Evolutionary conservation across 345 rosid species (phyloP).

Genomic region (Schrenkiella parvula): DNA sequence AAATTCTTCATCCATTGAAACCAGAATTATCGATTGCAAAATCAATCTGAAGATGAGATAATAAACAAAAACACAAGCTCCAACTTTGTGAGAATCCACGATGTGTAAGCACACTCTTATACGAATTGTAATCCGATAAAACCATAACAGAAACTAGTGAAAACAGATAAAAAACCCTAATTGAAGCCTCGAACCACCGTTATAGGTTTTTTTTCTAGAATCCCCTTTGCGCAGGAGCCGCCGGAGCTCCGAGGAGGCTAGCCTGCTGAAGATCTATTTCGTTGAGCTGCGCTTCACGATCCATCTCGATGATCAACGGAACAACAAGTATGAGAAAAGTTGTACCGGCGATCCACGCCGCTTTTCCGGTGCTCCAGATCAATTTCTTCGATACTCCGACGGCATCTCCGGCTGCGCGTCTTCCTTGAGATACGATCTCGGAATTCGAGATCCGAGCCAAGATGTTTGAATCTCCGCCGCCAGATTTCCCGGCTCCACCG

Average conservation of each 20-base stretch:
- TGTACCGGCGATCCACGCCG: slow-evolving; percentile 80
- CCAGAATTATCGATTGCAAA: not conserved
- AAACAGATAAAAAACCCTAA: not conserved
- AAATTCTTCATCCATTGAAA: not conserved
- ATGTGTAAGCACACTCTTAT: slow-evolving; percentile 15
- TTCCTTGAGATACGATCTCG: slow-evolving; percentile 36
- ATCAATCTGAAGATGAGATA: not conserved
- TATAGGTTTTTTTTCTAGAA: not conserved
- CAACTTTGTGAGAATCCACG: slow-evolving; percentile 1
- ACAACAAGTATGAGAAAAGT: slow-evolving; percentile 62
- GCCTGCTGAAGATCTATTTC: slow-evolving; percentile 67
- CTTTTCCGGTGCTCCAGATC: slow-evolving; percentile 74
- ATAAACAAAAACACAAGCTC: not conserved
- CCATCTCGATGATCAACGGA: slow-evolving; percentile 73
- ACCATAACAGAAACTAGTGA: not conserved
- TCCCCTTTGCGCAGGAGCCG: slow-evolving; percentile 26
- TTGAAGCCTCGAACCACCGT: not conserved
- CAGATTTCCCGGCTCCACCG: slow-evolving; percentile 38
- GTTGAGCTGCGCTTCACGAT: slow-evolving; percentile 58
- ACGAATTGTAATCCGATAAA: not conserved
- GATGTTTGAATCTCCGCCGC: slow-evolving; percentile 35
- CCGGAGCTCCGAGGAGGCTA: slow-evolving; percentile 65
- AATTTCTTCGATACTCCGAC: slow-evolving; percentile 49
- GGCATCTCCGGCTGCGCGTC: slow-evolving; percentile 47
- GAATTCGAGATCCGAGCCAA: slow-evolving; percentile 43